A percentile compares a stretch with the other conserved stretches of the same genome.
phyloP scores from a whole-genome alignment of 495 filamentous ascomycete genomes.

The Penicillium soppii region DNA sequence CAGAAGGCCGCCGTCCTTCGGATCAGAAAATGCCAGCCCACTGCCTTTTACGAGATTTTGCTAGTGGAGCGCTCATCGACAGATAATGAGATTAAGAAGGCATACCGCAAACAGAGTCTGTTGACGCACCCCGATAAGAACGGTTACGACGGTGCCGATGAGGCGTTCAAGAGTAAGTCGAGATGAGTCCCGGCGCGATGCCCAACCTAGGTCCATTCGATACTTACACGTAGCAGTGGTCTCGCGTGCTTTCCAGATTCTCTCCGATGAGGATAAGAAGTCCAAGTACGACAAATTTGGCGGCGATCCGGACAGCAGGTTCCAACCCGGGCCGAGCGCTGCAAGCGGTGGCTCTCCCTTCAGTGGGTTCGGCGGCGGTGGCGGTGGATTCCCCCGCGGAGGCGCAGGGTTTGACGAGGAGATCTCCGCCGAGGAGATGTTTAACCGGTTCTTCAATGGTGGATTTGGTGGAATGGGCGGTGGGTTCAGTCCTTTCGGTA shows the following conservation, averaged over 20 bases:
- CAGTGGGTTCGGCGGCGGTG: constrained; percentile 64
- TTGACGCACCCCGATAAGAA: constrained; percentile 99
- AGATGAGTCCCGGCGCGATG: not conserved
- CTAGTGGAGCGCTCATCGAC: constrained; percentile 68
- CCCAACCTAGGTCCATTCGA: not conserved
- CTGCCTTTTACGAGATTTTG: constrained; percentile 94
- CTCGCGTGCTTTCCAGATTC: constrained; percentile 84
- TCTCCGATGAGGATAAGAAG: constrained; percentile 92
- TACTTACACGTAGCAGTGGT: constrained; percentile 61
- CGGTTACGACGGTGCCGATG: constrained; percentile 92
- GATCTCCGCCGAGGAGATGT: constrained; percentile 94
- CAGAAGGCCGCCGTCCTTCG: constrained; percentile 88
- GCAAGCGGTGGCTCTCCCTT: constrained; percentile 56
- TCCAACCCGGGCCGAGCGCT: constrained; percentile 55
- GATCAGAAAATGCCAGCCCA: constrained; percentile 77
- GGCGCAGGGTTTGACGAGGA: constrained; percentile 73
- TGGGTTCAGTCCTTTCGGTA: constrained; percentile 63
- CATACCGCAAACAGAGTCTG: constrained; percentile 88
- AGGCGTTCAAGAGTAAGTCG: constrained; percentile 86
- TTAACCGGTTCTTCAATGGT: constrained; percentile 88
- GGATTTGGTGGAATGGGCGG: constrained; percentile 51
- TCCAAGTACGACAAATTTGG: constrained; percentile 83
- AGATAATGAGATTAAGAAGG: constrained; percentile 92
- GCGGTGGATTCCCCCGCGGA: constrained; percentile 53
- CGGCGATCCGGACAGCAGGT: constrained; percentile 86